Conservation (phyloP, 2,329 filamentous ascomycete species). For the Colletotrichum phormii region DNA sequence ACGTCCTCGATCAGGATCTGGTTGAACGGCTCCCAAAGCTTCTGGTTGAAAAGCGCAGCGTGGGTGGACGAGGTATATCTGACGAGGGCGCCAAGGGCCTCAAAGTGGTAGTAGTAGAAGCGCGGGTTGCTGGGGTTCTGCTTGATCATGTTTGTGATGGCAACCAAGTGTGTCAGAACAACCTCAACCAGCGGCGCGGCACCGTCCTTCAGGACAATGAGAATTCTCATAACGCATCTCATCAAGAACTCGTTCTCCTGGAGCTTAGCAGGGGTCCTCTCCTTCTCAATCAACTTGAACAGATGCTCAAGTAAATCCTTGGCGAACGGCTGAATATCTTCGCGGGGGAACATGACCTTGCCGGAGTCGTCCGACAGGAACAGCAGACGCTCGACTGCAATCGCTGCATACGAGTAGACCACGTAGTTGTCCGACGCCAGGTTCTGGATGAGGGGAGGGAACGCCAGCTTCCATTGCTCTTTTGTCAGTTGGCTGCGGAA, state of each 20-base stretch:
- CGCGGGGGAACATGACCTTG: slow-evolving; percentile 81
- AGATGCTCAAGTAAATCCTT: slow-evolving; percentile 90
- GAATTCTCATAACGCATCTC: slow-evolving; percentile 97
- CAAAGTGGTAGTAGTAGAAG: slow-evolving; percentile 99
- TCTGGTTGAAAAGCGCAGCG: slow-evolving; percentile 80
- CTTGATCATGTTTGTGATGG: slow-evolving; percentile 91
- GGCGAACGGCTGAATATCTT: slow-evolving; percentile 82
- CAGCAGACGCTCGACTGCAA: slow-evolving; percentile 93
- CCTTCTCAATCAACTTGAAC: slow-evolving; percentile 90
- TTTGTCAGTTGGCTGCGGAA: slow-evolving; percentile 96
- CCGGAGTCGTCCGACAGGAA: slow-evolving; percentile 83
- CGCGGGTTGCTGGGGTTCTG: slow-evolving; percentile 96
- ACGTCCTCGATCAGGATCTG: slow-evolving; percentile 84
- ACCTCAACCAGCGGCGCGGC: slow-evolving; percentile 79
- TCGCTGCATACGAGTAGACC: slow-evolving; percentile 96
- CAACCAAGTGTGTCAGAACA: slow-evolving; percentile 85
- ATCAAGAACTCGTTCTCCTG: slow-evolving; percentile 99
- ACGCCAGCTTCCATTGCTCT: slow-evolving; percentile 90
- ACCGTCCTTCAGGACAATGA: slow-evolving; percentile 92
- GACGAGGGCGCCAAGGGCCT: slow-evolving; percentile 90
- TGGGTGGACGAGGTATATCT: slow-evolving; percentile 76
- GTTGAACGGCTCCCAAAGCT: slow-evolving; percentile 86
- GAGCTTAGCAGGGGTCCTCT: slow-evolving; percentile 87
- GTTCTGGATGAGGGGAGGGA: slow-evolving; percentile 91
- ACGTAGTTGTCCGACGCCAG: slow-evolving; percentile 92